Conservation (phyloP, 208 protist genomes). For the Angomonas desouzai region DNA sequence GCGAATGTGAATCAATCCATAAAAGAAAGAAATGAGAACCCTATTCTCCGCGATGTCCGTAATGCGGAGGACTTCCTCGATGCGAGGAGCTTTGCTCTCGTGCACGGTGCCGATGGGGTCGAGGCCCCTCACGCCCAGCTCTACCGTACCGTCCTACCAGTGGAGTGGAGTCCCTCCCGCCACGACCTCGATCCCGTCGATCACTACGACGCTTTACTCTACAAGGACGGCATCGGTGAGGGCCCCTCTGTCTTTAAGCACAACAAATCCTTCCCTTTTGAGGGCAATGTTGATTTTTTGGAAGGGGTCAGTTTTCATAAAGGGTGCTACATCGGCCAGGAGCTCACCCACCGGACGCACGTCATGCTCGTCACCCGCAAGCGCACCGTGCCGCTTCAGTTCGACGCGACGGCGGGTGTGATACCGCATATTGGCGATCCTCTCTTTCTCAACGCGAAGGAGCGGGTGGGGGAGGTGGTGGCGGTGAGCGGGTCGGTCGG, state of each 20-base stretch:
- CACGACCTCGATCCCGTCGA: conserved; percentile 11
- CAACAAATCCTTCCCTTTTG: conserved; percentile 84
- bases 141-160: conserved; percentile 11
- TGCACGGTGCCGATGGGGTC: conserved; percentile 4
- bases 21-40: not conserved
- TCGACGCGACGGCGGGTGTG: conserved; percentile 12
- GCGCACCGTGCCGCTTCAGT: conserved; percentile 77
- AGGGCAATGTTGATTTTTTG: conserved; percentile 91
- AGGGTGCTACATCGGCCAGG: conserved; percentile 96
- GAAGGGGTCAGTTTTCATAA: conserved; percentile 91
- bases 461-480: conserved; percentile 63
- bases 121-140: not conserved
- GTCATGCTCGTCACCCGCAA: conserved; percentile 93
- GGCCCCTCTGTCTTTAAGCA: conserved; percentile 59
- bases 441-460: conserved; percentile 24
- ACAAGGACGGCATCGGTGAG: conserved; percentile 77
- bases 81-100: conserved; percentile 39
- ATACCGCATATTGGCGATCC: not conserved
- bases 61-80: conserved; percentile 57
- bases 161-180: conserved; percentile 16
- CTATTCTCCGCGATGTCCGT: conserved; percentile 7
- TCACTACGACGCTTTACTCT: conserved; percentile 51
- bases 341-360: conserved; percentile 94
- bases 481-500: conserved; percentile 40
- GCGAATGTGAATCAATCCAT: conserved; percentile 19